These are phyloP conservation scores for Lactarius quietus DNA, from an alignment of 768 basidiomycete species.

Conservation along the genomic window DNA sequence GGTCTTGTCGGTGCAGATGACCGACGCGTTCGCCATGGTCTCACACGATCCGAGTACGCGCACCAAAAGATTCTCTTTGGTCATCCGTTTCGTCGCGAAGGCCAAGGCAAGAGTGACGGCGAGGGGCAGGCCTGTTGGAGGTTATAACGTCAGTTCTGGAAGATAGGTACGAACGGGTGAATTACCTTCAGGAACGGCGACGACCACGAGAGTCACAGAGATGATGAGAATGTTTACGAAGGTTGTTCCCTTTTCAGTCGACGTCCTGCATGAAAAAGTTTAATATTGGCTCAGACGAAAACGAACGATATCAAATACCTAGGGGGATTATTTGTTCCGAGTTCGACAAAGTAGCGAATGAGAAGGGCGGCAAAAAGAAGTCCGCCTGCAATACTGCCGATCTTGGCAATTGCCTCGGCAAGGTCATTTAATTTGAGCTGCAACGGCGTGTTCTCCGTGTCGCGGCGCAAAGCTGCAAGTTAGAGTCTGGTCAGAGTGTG, in stretches of 20 bases:
- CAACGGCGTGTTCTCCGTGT: slow-evolving; percentile 85
- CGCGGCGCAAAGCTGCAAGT: slow-evolving; percentile 71
- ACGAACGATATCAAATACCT: slow-evolving; percentile 38
- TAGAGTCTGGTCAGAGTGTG: neutral
- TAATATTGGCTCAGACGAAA: neutral
- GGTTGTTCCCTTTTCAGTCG: slow-evolving; percentile 80
- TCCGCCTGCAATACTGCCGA: slow-evolving; percentile 79
- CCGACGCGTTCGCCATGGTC: slow-evolving; percentile 97
- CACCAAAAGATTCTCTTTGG: slow-evolving; percentile 89
- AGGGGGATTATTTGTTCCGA: slow-evolving; percentile 55
- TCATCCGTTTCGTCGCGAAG: slow-evolving; percentile 99
- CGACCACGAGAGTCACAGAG: slow-evolving; percentile 85
- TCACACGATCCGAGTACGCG: slow-evolving; percentile 96
- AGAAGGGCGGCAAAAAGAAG: slow-evolving; percentile 79
- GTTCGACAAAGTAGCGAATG: slow-evolving; percentile 93
- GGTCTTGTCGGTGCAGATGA: slow-evolving; percentile 94
- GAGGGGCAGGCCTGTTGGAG: slow-evolving; percentile 70
- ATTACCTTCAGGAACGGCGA: slow-evolving; percentile 80
- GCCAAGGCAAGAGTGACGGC: slow-evolving; percentile 96
- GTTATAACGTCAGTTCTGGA: slow-evolving; percentile 19
- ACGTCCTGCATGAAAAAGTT: slow-evolving; percentile 41
- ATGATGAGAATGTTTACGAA: slow-evolving; percentile 96
- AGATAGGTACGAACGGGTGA: slow-evolving; percentile 15
- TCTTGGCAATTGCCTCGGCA: slow-evolving; percentile 94
- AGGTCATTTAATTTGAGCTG: slow-evolving; percentile 90